Base-by-base conservation (phyloP, 2,329 filamentous ascomycete species). In the Aspergillus arachidicola region DNA sequence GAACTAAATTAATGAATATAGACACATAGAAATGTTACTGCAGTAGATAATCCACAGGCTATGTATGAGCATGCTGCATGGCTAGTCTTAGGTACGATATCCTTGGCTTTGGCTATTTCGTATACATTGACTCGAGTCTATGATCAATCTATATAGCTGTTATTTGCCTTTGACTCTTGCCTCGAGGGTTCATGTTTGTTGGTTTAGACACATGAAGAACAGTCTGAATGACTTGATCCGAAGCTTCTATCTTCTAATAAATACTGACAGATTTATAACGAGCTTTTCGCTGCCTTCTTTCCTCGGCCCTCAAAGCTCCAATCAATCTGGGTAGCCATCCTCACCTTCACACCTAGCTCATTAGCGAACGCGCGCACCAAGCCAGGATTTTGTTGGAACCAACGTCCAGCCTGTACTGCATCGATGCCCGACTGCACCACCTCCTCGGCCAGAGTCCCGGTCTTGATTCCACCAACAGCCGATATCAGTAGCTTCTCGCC, bases 341-440 rank as follows among this genome's bases (percentile, higher is more conserved):
- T 75, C 28, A 86, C 80, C 7, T 78, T 68, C 0, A 81, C 74
- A 0, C 76, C 79, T 30, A 88, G 71, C 19, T 88, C 85, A 57
- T 87, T 82, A 1, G 85, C 86, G 78, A 82, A 87, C 2, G 75
- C 68, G 79, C 83, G 86, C 0, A 87, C 85, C 21, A 88, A 68
- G 0, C 83, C 84, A 0, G 86, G 86, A 65, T 87, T 85, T 76
- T 86, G 85, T 74, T 85, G 85, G 69, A 89, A 88, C 76, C 79
- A 76, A 1, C 86, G 79, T 0, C 85, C 86, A 0, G 80, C 80
- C 32, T 82, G 76, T 6, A 83, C 77, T 0, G 83, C 75, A 70
- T 89, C 86, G 0, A 87, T 67, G 0, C 78, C 78, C 7, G 78
- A 75, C 14, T 81, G 78, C 2, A 80, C 73, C n/a, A 88, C 61